Evolutionary conservation across 2,329 filamentous ascomycete genomes (phyloP).

Genomic region (Stagonosporopsis cucurbitacearum): DNA sequence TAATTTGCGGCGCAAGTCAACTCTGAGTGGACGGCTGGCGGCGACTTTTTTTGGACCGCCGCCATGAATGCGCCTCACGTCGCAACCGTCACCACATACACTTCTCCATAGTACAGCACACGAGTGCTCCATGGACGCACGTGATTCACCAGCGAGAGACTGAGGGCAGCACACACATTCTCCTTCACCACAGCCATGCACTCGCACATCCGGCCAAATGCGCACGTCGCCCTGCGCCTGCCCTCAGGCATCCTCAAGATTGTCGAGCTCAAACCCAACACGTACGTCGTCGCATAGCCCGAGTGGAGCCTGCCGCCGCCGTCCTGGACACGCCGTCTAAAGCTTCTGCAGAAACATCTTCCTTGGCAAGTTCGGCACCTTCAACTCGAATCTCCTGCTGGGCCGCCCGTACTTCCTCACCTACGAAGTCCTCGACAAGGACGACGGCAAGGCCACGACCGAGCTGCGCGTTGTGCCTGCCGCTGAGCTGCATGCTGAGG

Average conservation of each 20-base stretch:
- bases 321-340: not conserved
- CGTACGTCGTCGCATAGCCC: conserved; percentile 64
- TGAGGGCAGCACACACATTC: not conserved
- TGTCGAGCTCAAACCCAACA: conserved; percentile 66
- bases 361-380: conserved; percentile 90
- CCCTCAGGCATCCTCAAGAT: conserved; percentile 66
- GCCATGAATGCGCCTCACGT: conserved; percentile 1
- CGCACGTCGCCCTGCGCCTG: conserved; percentile 62
- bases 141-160: conserved; percentile 17
- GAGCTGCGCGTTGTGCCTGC: conserved; percentile 79
- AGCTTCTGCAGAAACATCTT: conserved; percentile 72
- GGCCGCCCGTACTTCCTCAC: conserved; percentile 91
- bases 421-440: conserved; percentile 82
- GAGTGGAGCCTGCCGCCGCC: conserved; percentile 39
- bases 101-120: too few relatives aligned
- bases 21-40: not conserved
- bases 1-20: conserved; percentile 7
- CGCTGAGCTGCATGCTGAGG: conserved; percentile 81
- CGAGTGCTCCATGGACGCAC: conserved; percentile 12
- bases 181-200: too few relatives aligned
- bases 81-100: conserved; percentile 14
- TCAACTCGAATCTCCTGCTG: conserved; percentile 86
- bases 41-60: not conserved
- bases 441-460: conserved; percentile 67
- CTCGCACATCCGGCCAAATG: conserved; percentile 57